Conservation (phyloP, 768 basidiomycete species). For the Lentinula sp. region DNA sequence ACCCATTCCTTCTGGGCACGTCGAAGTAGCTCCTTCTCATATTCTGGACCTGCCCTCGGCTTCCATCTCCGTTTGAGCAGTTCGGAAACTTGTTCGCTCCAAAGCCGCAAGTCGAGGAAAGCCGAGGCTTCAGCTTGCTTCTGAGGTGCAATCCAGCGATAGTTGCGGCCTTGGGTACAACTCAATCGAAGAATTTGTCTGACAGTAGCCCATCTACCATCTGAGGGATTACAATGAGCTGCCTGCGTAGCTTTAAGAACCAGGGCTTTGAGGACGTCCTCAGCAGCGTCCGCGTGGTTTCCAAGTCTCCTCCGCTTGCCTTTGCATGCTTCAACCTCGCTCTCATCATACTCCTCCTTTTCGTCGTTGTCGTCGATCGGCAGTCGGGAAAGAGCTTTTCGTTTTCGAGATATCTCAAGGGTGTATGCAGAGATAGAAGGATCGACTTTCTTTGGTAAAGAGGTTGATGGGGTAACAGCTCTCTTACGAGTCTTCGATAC, state of each 20-base stretch:
- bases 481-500: background rate
- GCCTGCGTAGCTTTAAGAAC: background rate
- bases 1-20: background rate
- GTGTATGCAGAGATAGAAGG: background rate
- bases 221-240: background rate
- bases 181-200: background rate
- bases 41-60: background rate
- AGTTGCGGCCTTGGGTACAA: background rate
- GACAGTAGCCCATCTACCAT: background rate
- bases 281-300: too few species aligned
- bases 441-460: background rate
- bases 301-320: background rate
- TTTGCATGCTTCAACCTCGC: background rate
- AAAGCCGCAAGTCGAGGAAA: background rate
- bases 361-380: background rate
- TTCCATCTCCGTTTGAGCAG: background rate
- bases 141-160: background rate
- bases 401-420: background rate
- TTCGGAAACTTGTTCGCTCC: background rate
- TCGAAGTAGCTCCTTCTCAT: background rate
- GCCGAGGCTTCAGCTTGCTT: background rate
- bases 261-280: background rate
- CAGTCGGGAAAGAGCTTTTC: background rate
- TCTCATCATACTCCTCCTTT: background rate
- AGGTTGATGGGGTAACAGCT: background rate